Base-by-base conservation (phyloP, 139 green algal genomes). In the Bryopsis sp. region DNA sequence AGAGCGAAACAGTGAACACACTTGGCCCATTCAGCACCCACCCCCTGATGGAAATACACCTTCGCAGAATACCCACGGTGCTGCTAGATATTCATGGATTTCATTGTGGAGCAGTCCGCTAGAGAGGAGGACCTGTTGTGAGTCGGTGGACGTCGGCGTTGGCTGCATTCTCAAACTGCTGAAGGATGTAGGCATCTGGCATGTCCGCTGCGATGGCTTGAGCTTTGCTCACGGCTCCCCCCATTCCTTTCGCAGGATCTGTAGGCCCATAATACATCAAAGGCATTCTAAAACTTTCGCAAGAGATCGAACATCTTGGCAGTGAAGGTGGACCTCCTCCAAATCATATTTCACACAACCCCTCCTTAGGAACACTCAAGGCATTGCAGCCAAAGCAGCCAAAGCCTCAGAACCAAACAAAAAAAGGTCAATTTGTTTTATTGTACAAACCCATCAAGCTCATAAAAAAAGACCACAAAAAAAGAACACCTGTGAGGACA, bases 101-200 rank as follows among this genome's bases (percentile, higher is more conserved):
- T n/a, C n/a, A n/a, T n/a, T n/a, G n/a, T n/a, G n/a, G n/a, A n/a
- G n/a, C n/a, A n/a, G n/a, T n/a, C n/a, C 43, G 43, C 43, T 19
- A 54, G 43, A 11, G 11, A 11, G 19, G 19, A 54, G 43, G 15
- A 70, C 86, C 86, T 11, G 86, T 92, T 2, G 88, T 96, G 11
- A 70, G 58, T 28, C 76, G 77, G 78, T 96, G 90, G 1, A 88
- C 69, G 7, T 87, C 81, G 0, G 85, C 79, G 82, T 97, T 97
- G 43, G 86, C 82, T 2, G 85, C 80, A 81, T 96, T 97, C 71
- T 97, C 85, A 78, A 96, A 96, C 80, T 97, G 91, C 81, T 96
- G 87, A 50, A 95, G 79, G 15, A 95, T 85, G 76, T 87, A 92
- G 1, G 86, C 47, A 74, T 88, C 72, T 3, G 77, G 47, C 1